phyloP scores from a whole-genome alignment of 2,329 filamentous ascomycete genomes.

The Aspergillus tamarii region DNA sequence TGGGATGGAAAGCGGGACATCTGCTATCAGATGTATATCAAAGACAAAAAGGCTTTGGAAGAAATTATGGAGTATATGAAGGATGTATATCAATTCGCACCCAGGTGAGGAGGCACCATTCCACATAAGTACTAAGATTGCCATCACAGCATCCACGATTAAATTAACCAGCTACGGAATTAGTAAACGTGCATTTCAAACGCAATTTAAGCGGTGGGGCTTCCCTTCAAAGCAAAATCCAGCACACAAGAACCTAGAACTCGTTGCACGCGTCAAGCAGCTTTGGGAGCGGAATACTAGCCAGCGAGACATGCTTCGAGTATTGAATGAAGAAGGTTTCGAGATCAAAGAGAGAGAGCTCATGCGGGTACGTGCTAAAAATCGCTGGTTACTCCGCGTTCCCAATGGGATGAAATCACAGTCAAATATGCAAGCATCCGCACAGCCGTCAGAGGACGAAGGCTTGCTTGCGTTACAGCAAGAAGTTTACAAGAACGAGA shows the following conservation, averaged over 20 bases:
- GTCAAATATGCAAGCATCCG: slow-evolving; percentile 29
- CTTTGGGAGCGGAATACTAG: slow-evolving; percentile 75
- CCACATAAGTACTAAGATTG: background rate
- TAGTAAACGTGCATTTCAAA: slow-evolving; percentile 74
- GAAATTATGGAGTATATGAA: slow-evolving; percentile 76
- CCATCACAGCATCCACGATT: background rate
- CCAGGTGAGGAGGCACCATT: slow-evolving; percentile 59
- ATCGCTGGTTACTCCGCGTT: slow-evolving; percentile 68
- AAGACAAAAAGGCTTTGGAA: slow-evolving; percentile 71
- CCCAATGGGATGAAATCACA: slow-evolving; percentile 61
- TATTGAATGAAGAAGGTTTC: slow-evolving; percentile 72
- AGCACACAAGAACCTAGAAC: slow-evolving; percentile 68
- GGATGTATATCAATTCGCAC: slow-evolving; percentile 66
- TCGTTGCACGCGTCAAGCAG: slow-evolving; percentile 72
- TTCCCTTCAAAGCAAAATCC: slow-evolving; percentile 76
- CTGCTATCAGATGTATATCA: slow-evolving; percentile 74
- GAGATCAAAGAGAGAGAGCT: slow-evolving; percentile 72
- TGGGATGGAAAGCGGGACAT: slow-evolving; percentile 69
- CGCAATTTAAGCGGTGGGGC: slow-evolving; percentile 76
- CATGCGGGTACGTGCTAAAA: slow-evolving; percentile 68
- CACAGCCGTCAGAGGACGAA: slow-evolving; percentile 38
- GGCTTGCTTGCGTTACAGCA: slow-evolving; percentile 43
- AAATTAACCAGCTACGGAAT: slow-evolving; percentile 4
- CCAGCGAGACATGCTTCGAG: slow-evolving; percentile 73
- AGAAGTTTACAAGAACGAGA: slow-evolving; percentile 40